phyloP scores from a whole-genome alignment of 106 monocot genomes.

The Acanthochlamys bracteata region DNA sequence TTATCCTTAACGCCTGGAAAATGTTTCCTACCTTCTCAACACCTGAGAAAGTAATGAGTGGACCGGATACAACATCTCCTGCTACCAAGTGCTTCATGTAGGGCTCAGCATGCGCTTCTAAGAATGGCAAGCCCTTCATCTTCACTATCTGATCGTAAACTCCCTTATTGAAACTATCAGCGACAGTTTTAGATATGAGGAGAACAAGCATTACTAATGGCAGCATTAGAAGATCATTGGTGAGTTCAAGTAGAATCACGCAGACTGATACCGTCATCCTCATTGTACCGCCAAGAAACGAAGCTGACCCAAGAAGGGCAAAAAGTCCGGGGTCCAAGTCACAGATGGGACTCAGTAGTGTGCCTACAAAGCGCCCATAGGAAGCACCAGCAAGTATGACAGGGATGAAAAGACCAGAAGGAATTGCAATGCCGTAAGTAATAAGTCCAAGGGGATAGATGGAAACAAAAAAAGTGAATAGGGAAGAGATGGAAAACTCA shows the following conservation, averaged over 20 bases:
- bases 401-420: slow-evolving; percentile 94
- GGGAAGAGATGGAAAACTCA: slow-evolving; percentile 53
- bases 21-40: slow-evolving; percentile 73
- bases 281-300: slow-evolving; percentile 94
- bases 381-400: slow-evolving; percentile 82
- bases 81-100: slow-evolving; percentile 83
- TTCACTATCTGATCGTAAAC: slow-evolving; percentile 85
- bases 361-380: slow-evolving; percentile 72
- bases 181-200: slow-evolving; percentile 81
- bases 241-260: slow-evolving; percentile 92
- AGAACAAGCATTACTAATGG: slow-evolving; percentile 91
- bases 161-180: slow-evolving; percentile 80
- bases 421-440: slow-evolving; percentile 82
- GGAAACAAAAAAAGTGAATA: slow-evolving; percentile 52
- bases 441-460: slow-evolving; percentile 68
- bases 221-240: slow-evolving; percentile 85
- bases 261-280: slow-evolving; percentile 96
- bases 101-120: slow-evolving; percentile 88
- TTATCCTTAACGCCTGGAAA: slow-evolving; percentile 46
- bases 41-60: slow-evolving; percentile 54
- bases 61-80: slow-evolving; percentile 67
- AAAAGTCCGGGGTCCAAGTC: slow-evolving; percentile 70
- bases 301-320: slow-evolving; percentile 80
- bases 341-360: slow-evolving; percentile 30
- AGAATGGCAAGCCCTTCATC: slow-evolving; percentile 86